phyloP scores from a whole-genome alignment of 139 green algal genomes.

The Astrephomene gubernaculifera region DNA sequence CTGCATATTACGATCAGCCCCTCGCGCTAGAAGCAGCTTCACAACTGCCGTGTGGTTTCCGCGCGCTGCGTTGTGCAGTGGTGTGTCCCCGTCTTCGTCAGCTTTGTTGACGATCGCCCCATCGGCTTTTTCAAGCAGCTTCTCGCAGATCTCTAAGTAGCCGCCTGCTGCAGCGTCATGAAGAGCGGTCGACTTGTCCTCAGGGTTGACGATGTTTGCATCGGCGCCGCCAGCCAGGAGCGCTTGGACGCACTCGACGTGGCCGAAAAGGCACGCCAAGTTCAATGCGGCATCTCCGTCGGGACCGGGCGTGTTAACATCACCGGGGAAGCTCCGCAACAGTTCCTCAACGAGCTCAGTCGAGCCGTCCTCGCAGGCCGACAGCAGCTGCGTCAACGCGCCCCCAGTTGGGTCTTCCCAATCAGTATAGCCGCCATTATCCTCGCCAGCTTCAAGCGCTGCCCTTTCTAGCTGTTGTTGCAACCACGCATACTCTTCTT shows the following conservation, averaged over 20 bases:
- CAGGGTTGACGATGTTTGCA: slow-evolving; percentile 42
- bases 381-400: slow-evolving; percentile 35
- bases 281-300: slow-evolving; percentile 71
- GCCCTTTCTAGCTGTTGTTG: slow-evolving; percentile 46
- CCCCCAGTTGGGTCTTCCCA: slow-evolving; percentile 55
- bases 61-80: slow-evolving; percentile 66
- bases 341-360: slow-evolving; percentile 16
- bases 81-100: slow-evolving; percentile 64
- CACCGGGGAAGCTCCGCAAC: slow-evolving; percentile 9
- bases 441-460: not conserved
- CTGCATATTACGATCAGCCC: slow-evolving; percentile 32
- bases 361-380: slow-evolving; percentile 43
- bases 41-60: slow-evolving; percentile 49
- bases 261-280: slow-evolving; percentile 65
- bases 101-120: not conserved
- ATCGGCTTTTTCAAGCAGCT: slow-evolving; percentile 42
- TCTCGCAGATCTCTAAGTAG: slow-evolving; percentile 55
- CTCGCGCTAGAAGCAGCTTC: slow-evolving; percentile 45
- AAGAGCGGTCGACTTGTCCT: slow-evolving; percentile 63
- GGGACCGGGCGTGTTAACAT: slow-evolving; percentile 48
- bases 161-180: slow-evolving; percentile 70
- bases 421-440: slow-evolving; percentile 39
- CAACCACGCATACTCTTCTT: slow-evolving; percentile 35
- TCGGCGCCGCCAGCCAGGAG: slow-evolving; percentile 55
- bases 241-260: slow-evolving; percentile 45